Base-by-base conservation (phyloP, 2,329 filamentous ascomycete species). In the Dendrostoma leiphaemia region DNA sequence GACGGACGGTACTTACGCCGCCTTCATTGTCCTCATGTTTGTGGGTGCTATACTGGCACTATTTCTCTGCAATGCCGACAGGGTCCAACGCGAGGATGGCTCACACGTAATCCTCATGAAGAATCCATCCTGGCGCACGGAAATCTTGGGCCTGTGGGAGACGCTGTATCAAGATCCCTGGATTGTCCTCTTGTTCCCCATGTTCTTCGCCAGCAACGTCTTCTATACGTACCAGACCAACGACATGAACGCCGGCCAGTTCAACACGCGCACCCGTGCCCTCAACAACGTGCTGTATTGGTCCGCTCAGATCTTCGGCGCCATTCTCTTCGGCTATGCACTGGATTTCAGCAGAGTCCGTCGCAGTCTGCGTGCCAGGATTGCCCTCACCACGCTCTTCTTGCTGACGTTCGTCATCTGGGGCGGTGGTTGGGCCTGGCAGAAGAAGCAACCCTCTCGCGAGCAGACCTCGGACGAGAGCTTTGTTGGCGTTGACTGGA, bases 31-130 rank as follows among this genome's bases (percentile, higher is more conserved):
- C n/a, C 82, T 96, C 62, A 94, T 91, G 75, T 77, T 88, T 50
- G 61, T 81, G 43, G 90, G 90, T 43, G 89, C 89, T 57, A 62
- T 83, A 13, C 75, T 96, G 2, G 82, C 88, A 28, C 83, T 89
- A 65, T 75, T 79, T 37, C 80, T 96, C 4, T 84, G 84, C 64
- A 84, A 94, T 64, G 88, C 89, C 34, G 81, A 81, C 62, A 81
- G 84, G 52, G 82, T 96, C 59, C 75, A 89, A 60, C 90, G 91
- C 58, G 76, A 80, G 34, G 90, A 96, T 67, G 90, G 90, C 55
- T 88, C 88, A 54, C 81, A 84, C 56, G 85, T 96, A 66, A 91
- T 96, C 59, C 72, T 92, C 59, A 95, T 93, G 88, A 93, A 94
- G 76, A 89, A 95, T 71, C 91, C 91, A 3, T 89, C 88, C 48